These are phyloP conservation scores for Henningerozyma blattae DNA, from an alignment of 805 yeast genomes.

Conservation along the genomic window DNA sequence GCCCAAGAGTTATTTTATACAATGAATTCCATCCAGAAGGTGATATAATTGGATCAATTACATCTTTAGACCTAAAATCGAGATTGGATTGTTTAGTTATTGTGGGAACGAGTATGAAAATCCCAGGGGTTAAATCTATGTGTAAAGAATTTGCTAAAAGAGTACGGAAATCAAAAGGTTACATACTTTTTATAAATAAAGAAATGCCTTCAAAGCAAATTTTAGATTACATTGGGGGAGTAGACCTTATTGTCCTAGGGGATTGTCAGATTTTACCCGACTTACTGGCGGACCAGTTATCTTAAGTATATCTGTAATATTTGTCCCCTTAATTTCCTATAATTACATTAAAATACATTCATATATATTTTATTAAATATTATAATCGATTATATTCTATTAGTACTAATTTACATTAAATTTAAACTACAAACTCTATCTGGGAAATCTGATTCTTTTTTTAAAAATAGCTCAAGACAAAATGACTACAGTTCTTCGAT, in stretches of 20 bases:
- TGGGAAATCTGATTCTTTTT: no score
- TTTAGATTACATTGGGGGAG: conserved; percentile 36
- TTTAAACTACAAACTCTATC: no score
- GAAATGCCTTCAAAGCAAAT: conserved; percentile 42
- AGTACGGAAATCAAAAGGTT: conserved; percentile 45
- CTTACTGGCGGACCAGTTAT: conserved; percentile 1
- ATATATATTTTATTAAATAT: no score
- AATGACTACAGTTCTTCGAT: conserved; percentile 33
- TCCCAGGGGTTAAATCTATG: conserved; percentile 57
- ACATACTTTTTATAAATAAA: conserved; percentile 48
- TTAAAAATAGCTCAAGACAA: no score
- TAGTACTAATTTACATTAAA: no score
- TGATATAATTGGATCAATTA: conserved; percentile 68
- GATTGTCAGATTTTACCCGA: conserved; percentile 49
- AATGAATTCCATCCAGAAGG: conserved; percentile 80
- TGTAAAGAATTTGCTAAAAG: conserved; percentile 49
- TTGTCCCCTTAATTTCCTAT: no score
- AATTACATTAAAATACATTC: no score
- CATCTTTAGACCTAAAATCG: conserved; percentile 50
- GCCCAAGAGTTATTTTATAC: conserved; percentile 60
- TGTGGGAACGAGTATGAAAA: conserved; percentile 76
- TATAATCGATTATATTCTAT: no score
- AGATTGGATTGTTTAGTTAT: conserved; percentile 71
- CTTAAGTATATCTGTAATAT: neutral
- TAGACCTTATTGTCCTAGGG: conserved; percentile 50